Evolutionary conservation across 257 asterid species (phyloP).

Genomic region (Lycium ferocissimum): DNA sequence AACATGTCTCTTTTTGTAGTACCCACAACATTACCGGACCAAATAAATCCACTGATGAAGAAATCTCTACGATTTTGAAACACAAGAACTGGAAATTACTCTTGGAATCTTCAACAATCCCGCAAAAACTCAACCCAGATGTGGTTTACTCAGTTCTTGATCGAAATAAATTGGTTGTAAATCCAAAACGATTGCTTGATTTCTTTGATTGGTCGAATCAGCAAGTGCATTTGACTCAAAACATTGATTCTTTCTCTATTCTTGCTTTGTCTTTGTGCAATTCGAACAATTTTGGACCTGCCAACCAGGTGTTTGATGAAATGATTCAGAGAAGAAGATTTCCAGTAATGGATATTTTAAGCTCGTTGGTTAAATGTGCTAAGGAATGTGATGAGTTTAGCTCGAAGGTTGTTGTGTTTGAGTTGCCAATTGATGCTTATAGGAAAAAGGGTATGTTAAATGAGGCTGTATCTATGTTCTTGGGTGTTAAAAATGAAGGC

Average conservation of each 20-base stretch:
- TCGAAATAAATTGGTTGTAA: constrained; percentile 50
- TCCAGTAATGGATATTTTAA: constrained; percentile 40
- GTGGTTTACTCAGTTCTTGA: constrained; percentile 70
- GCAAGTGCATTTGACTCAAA: constrained; percentile 61
- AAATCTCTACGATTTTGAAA: constrained; percentile 60
- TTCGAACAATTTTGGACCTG: constrained; percentile 61
- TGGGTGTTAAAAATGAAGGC: constrained; percentile 50
- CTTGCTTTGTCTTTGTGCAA: constrained; percentile 60
- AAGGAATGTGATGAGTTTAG: constrained; percentile 48
- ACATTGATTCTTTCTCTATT: constrained; percentile 59
- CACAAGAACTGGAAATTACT: constrained; percentile 68
- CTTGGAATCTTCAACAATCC: constrained; percentile 63
- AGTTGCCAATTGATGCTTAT: constrained; percentile 76
- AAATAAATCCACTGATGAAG: constrained; percentile 59
- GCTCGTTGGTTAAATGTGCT: constrained; percentile 55
- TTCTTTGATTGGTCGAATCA: constrained; percentile 76
- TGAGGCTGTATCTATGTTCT: constrained; percentile 71
- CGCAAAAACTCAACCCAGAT: constrained; percentile 54
- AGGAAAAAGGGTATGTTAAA: constrained; percentile 70
- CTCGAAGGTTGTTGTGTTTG: constrained; percentile 63
- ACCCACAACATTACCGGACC: constrained; percentile 39
- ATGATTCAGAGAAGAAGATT: constrained; percentile 55
- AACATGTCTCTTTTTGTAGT: background rate
- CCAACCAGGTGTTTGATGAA: constrained; percentile 52
- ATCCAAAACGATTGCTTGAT: constrained; percentile 73